Base-by-base conservation (phyloP, 2,329 filamentous ascomycete genomes). In the Fusarium pilosicola region DNA sequence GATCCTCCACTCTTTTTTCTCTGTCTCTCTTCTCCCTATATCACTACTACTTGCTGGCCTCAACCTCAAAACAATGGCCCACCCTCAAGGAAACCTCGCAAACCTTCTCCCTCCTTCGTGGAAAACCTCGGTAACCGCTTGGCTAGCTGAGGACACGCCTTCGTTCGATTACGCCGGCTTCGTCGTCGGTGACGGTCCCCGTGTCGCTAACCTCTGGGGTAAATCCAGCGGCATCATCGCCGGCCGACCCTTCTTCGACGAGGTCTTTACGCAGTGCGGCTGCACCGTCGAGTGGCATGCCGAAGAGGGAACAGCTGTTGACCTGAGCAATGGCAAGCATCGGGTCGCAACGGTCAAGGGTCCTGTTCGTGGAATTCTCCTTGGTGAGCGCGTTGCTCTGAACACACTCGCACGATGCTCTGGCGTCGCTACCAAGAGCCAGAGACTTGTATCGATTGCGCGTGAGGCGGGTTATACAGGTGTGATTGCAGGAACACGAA, bases 101-200 rank as follows among this genome's bases (percentile, higher is more conserved):
- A 90, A 97, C 81, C 90, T 98, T 74, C 91, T 98, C 48, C 95
- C 96, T 1, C 89, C 91, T 28, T 93, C 91, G 73, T 98, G 94
- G 90, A 97, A 96, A 82, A 88, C 91, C 56, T 89, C 92, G 74
- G 90, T 98, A 72, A 89, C 92, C 30, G 85, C 89, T 78, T 99
- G 96, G 96, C 92, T 98, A 20, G 93, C 95, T 79, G 96, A 99
- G 84, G 96, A 99, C 85, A 97, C 95, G 7, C 96, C 96, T 9
- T 96, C 94, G 60, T 96, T 97, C 84, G 96, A 99, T 87, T 98
- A 97, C 82, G 96, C 94, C 79, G 96, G 96, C 69, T 99, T 97
- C 83, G 96, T 99, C 12, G 96, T 99, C 30, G 96, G 96, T 73
- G 90, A 93, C 44, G 85, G 84, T 34, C 83, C 85, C 14, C 89